These are phyloP conservation scores for Acanthamoeba triangularis DNA, from an alignment of 208 protist genomes.

Conservation along the genomic window DNA sequence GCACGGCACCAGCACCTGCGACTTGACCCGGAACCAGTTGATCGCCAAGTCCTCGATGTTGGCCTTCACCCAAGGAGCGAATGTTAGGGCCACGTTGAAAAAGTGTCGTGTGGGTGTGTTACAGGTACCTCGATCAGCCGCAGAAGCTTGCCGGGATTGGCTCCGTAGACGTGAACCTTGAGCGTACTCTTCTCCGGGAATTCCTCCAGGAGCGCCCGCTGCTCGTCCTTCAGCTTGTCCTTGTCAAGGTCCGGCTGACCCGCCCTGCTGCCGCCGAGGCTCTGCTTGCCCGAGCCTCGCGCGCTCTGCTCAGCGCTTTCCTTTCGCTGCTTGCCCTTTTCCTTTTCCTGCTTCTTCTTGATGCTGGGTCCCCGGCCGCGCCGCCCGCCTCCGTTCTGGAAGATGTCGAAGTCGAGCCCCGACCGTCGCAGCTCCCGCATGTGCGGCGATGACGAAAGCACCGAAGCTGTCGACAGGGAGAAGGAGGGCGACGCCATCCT, in stretches of 20 bases:
- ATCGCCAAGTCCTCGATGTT: slow-evolving; percentile 65
- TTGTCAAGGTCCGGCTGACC: neutral
- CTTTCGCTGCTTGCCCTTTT: neutral
- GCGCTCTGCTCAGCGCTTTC: neutral
- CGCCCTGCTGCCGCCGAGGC: neutral
- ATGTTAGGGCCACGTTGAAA: neutral
- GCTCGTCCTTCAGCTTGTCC: slow-evolving; percentile 44
- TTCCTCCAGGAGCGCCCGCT: slow-evolving; percentile 46
- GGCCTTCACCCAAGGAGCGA: neutral
- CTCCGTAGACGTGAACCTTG: slow-evolving; percentile 57
- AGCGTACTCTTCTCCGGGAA: slow-evolving; percentile 27
- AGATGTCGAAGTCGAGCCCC: slow-evolving; percentile 44
- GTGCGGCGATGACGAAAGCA: slow-evolving; percentile 18
- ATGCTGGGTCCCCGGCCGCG: neutral
- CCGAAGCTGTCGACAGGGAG: neutral
- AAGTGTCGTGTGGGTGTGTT: neutral
- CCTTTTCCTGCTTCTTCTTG: too few species aligned
- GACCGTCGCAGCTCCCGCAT: neutral
- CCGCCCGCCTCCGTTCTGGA: neutral
- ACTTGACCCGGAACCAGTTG: slow-evolving; percentile 62
- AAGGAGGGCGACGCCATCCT: neutral
- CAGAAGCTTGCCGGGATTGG: slow-evolving; percentile 65
- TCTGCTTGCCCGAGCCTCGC: neutral
- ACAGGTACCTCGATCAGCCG: slow-evolving; percentile 36
- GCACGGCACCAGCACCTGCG: slow-evolving; percentile 47